These are phyloP conservation scores for Lachancea lanzarotensis DNA, from an alignment of 805 yeast genomes.

Conservation along the genomic window DNA sequence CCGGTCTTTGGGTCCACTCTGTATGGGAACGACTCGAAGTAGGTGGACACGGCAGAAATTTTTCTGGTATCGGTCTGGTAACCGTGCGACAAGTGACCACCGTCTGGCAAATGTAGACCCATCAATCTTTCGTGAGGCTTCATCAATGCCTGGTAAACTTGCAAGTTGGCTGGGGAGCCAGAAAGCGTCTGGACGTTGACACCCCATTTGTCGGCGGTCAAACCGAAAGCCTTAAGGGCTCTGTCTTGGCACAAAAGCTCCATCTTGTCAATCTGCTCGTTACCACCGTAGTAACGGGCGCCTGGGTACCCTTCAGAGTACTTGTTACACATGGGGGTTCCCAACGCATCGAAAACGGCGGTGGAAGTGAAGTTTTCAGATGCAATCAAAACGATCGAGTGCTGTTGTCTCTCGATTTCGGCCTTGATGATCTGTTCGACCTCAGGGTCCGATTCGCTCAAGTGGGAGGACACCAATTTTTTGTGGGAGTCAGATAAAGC, in stretches of 20 bases:
- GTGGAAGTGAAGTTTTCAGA: constrained; percentile 96
- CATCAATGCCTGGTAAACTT: constrained; percentile 92
- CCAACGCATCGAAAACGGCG: constrained; percentile 92
- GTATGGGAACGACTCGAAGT: constrained; percentile 98
- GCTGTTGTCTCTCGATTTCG: constrained; percentile 88
- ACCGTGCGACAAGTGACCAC: constrained; percentile 98
- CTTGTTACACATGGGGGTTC: constrained; percentile 97
- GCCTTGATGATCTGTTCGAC: constrained; percentile 64
- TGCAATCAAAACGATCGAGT: constrained; percentile 89
- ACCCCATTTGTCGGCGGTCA: constrained; percentile 86
- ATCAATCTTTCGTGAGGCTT: constrained; percentile 93
- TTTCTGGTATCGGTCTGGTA: constrained; percentile 91
- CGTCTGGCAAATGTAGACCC: constrained; percentile 98
- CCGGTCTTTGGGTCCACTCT: constrained; percentile 90
- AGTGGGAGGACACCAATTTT: constrained; percentile 54
- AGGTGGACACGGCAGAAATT: constrained; percentile 92
- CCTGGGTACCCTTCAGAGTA: constrained; percentile 99
- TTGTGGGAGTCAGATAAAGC: constrained; percentile 63
- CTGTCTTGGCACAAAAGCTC: constrained; percentile 90
- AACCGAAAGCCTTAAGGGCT: constrained; percentile 82
- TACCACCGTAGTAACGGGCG: constrained; percentile 98
- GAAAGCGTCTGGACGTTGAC: constrained; percentile 95
- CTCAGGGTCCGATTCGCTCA: constrained; percentile 67
- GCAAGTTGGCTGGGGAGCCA: constrained; percentile 97
- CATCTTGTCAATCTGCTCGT: constrained; percentile 91